Conservation (phyloP, 2,329 filamentous ascomycete species). For the Aspergillus japonicus region DNA sequence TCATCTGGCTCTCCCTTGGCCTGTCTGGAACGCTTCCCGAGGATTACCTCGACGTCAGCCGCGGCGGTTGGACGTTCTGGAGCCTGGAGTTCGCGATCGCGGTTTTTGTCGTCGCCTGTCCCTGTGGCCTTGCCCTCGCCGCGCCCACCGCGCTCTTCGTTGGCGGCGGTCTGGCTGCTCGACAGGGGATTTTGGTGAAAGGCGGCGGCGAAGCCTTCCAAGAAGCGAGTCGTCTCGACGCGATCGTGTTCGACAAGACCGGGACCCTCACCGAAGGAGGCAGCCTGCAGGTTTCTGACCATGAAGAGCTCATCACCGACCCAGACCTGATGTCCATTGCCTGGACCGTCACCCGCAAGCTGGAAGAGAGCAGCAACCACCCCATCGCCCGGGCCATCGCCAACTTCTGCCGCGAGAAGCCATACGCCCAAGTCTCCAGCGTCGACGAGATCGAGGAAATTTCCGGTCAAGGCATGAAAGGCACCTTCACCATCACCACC, state of each 20-base stretch:
- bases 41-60: slow-evolving; percentile 51
- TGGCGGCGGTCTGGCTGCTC: slow-evolving; percentile 74
- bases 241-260: slow-evolving; percentile 86
- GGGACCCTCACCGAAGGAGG: slow-evolving; percentile 72
- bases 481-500: slow-evolving; percentile 44
- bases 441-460: slow-evolving; percentile 51
- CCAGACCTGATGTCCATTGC: slow-evolving; percentile 38
- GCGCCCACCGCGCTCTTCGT: slow-evolving; percentile 85
- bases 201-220: slow-evolving; percentile 84
- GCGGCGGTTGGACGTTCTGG: slow-evolving; percentile 54
- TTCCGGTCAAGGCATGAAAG: slow-evolving; percentile 58
- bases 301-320: slow-evolving; percentile 42
- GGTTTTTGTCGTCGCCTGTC: slow-evolving; percentile 83
- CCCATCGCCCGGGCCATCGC: slow-evolving; percentile 58
- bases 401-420: slow-evolving; percentile 45
- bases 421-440: slow-evolving; percentile 26
- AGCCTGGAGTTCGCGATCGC: slow-evolving; percentile 70
- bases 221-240: slow-evolving; percentile 74
- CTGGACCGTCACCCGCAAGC: slow-evolving; percentile 47
- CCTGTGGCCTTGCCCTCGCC: slow-evolving; percentile 80
- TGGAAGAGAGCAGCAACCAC: slow-evolving; percentile 62
- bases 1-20: slow-evolving; percentile 49
- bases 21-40: slow-evolving; percentile 43
- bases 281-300: slow-evolving; percentile 56
- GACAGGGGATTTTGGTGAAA: slow-evolving; percentile 76